Evolutionary conservation across 73 alveolate genomes (phyloP).

Genomic region (Tetrahymena malaccensis): DNA sequence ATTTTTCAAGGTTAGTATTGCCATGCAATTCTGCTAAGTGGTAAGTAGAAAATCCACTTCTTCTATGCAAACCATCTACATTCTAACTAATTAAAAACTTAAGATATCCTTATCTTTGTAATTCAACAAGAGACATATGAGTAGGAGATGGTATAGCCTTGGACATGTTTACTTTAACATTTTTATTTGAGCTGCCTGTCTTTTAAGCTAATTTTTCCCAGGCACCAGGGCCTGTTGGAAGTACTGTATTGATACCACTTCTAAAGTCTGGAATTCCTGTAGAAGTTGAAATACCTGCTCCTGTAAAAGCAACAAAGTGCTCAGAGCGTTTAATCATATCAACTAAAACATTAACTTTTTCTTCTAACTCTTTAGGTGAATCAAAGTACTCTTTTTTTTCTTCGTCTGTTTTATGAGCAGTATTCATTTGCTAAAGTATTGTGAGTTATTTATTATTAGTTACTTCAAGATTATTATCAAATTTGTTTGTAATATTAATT

Average conservation of each 20-base stretch:
- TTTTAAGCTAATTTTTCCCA: conserved; percentile 74
- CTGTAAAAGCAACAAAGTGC: conserved; percentile 80
- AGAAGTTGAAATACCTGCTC: conserved; percentile 93
- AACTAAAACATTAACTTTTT: conserved; percentile 52
- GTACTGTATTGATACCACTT: conserved; percentile 67
- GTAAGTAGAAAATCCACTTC: conserved; percentile 73
- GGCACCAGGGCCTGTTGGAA: conserved; percentile 74
- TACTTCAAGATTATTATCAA: neutral
- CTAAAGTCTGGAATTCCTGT: conserved; percentile 97
- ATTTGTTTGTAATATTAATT: neutral
- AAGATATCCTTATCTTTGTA: conserved; percentile 37
- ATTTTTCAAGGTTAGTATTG: conserved; percentile 57
- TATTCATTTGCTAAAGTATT: neutral
- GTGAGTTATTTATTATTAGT: neutral
- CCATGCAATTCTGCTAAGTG: conserved; percentile 86
- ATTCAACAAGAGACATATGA: conserved; percentile 60
- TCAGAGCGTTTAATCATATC: conserved; percentile 51
- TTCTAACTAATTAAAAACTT: conserved; percentile 69
- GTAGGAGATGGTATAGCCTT: conserved; percentile 55
- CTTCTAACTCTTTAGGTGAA: conserved; percentile 60
- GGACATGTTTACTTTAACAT: neutral
- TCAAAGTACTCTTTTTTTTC: conserved; percentile 76
- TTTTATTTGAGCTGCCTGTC: conserved; percentile 7
- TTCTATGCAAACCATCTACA: conserved; percentile 87
- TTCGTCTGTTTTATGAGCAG: conserved; percentile 58